These are phyloP conservation scores for Ophiostoma himal-ulmi DNA, from an alignment of 2,329 filamentous ascomycete species.

Conservation along the genomic window DNA sequence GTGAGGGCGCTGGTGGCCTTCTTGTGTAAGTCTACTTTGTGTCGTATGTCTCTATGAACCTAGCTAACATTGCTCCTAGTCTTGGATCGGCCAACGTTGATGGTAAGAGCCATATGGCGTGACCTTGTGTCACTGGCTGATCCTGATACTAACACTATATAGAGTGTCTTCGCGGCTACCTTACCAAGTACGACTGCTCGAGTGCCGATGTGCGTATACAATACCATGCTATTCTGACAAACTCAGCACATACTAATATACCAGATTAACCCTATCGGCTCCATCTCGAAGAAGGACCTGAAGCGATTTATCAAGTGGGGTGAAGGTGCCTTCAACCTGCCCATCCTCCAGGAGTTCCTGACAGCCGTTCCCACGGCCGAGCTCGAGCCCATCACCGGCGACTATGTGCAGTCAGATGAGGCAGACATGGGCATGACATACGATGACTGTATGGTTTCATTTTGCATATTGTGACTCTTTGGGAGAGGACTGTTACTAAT, in stretches of 20 bases:
- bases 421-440: slow-evolving; percentile 51
- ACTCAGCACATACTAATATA: not conserved
- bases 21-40: slow-evolving; percentile 21
- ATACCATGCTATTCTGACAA: not conserved
- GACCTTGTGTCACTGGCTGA: not conserved
- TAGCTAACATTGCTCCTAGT: slow-evolving; percentile 5
- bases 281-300: slow-evolving; percentile 56
- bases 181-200: slow-evolving; percentile 65
- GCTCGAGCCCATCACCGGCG: slow-evolving; percentile 57
- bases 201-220: slow-evolving; percentile 20
- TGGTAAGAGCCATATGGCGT: slow-evolving; percentile 23
- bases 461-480: not conserved
- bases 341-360: slow-evolving; percentile 61
- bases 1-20: slow-evolving; percentile 26
- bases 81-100: slow-evolving; percentile 27
- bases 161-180: slow-evolving; percentile 37
- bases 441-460: slow-evolving; percentile 33
- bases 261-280: slow-evolving; percentile 56
- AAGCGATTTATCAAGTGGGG: slow-evolving; percentile 67
- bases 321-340: slow-evolving; percentile 52
- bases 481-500: not conserved
- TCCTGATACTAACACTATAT: slow-evolving; percentile 7
- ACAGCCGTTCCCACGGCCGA: slow-evolving; percentile 57
- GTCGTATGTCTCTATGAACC: not conserved
- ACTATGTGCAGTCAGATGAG: slow-evolving; percentile 49